phyloP scores from a whole-genome alignment of 2,329 filamentous ascomycete genomes.

The Fusarium sp. region DNA sequence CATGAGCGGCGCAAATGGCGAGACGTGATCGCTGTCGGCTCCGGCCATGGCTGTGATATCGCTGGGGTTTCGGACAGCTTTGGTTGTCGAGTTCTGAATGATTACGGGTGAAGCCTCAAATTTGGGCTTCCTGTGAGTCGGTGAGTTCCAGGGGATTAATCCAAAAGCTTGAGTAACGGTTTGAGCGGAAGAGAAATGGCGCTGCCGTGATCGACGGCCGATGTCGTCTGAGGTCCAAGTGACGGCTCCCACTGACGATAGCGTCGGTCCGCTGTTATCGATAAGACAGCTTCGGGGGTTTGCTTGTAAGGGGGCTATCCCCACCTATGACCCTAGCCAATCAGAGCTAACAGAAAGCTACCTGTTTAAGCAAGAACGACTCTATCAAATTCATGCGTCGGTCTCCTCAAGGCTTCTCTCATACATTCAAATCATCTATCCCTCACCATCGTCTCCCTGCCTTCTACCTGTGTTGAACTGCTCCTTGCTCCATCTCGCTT shows the following conservation, averaged over 20 bases:
- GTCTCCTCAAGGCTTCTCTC: background rate
- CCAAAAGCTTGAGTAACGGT: constrained; percentile 11
- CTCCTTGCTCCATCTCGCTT: background rate
- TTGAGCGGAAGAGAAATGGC: constrained; percentile 13
- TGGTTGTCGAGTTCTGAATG: background rate
- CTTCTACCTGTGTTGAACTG: background rate
- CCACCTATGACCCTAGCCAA: constrained; percentile 5
- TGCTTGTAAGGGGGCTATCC: constrained; percentile 35
- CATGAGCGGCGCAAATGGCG: constrained; percentile 69
- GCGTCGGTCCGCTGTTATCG: constrained; percentile 34
- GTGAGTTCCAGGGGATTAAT: background rate
- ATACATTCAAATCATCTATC: background rate
- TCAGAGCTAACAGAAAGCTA: background rate
- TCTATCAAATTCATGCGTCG: background rate
- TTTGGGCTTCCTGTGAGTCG: background rate
- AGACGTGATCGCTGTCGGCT: constrained; percentile 51
- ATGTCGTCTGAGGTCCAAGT: constrained; percentile 38
- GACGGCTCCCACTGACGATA: constrained; percentile 26
- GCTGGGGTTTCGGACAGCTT: background rate
- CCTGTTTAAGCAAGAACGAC: background rate
- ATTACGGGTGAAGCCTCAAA: background rate
- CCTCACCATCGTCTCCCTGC: background rate
- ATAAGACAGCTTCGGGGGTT: constrained; percentile 31
- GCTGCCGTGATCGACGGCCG: constrained; percentile 18
- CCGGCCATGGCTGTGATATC: constrained; percentile 47